Evolutionary conservation across 2,329 filamentous ascomycete genomes (phyloP), one percentile per base, ranked within the genome.

Genomic region (Colletotrichum navitas): DNA sequence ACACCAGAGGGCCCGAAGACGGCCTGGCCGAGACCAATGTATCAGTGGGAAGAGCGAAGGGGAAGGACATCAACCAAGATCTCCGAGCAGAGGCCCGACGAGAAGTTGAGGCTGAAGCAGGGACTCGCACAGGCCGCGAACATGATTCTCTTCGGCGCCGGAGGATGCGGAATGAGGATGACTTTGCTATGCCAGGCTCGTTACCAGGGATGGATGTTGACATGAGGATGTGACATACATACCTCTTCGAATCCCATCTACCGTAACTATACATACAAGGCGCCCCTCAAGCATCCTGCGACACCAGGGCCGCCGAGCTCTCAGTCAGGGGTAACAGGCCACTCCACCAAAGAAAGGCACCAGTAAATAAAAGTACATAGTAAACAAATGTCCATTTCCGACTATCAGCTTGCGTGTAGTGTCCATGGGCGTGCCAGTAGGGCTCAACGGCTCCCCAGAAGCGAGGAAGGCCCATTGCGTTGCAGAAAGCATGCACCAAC

Each of bases 391-490:
- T 95, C 93, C 93, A 97, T 49, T 79, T 76, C 74, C 63, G 68
- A 60, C 21, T 12, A 47, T 51, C 47, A 16, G 51, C 49, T 24
- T 41, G 58, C 29, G 43, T 39, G n/a, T 59, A n/a, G 29, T 43
- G 56, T 52, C 68, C 59, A 34, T 43, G 51, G 29, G 24, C 34
- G 18, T 83, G 68, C 83, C 83, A 85, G 64, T 83, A 79, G 16
- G 84, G 88, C 76, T 91, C 88, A 4, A 98, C 89, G 11, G 88
- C 85, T 0, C 96, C 95, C 91, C 93, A 97, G 70, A 98, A 83
- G 8, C 94, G 88, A 29, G 96, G 96, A 61, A 98, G 84, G 10
- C 96, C 96, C 87, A 95, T 93, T 84, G 89, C 93, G 79, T 99
- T 99, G 84, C 96, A 99, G 79, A 98, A 96, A 12, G 90, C 88